Evolutionary conservation across 306 rosid genomes (phyloP), one percentile per base, ranked within the genome.

Genomic region (Cercis canadensis): DNA sequence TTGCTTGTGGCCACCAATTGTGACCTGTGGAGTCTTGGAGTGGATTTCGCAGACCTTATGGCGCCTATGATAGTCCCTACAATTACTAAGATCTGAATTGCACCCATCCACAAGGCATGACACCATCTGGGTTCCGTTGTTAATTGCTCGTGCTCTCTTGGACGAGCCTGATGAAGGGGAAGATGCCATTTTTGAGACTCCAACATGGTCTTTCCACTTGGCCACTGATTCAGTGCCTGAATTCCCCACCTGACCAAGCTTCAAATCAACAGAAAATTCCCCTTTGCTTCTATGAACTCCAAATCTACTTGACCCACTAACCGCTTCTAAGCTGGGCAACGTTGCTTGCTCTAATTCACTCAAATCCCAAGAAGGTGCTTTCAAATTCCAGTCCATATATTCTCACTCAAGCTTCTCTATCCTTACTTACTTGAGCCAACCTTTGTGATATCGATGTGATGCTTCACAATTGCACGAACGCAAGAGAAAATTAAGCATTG

Each of bases 31-130:
- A 73, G 96, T 86, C 78, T 94, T 94, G 34, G 99, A 90, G 53
- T 94, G 99, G 51, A 84, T 82, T 67, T 94, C 99, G 65, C 99
- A 94, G 62, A 94, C 99, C 86, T 94, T 94, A 73, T 94, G 99
- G 77, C 99, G 97, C 69, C 95, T 78, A 36, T 94, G 96, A 77
- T 94, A 94, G 65, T 94, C 97, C 18, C 97, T 86, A 46, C 97
- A 87, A 18, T 55, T 78, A 67, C 91, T 94, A 33, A 94, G 97
- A 77, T 94, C 97, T 19, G 92, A 83, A 53, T 78, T 82, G 76
- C 99, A 94, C 6, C 95, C 97, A 41, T 94, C 99, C 24, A 94
- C 99, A 10, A 94, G 87, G 62, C 99, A 94, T 10, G 88, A 84
- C 58, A 82, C 97, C 17, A 65, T 75, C 50, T 86, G 96, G 39